Conservation (phyloP, 2,329 filamentous ascomycete genomes). For the Microcyclospora tardicrescens region DNA sequence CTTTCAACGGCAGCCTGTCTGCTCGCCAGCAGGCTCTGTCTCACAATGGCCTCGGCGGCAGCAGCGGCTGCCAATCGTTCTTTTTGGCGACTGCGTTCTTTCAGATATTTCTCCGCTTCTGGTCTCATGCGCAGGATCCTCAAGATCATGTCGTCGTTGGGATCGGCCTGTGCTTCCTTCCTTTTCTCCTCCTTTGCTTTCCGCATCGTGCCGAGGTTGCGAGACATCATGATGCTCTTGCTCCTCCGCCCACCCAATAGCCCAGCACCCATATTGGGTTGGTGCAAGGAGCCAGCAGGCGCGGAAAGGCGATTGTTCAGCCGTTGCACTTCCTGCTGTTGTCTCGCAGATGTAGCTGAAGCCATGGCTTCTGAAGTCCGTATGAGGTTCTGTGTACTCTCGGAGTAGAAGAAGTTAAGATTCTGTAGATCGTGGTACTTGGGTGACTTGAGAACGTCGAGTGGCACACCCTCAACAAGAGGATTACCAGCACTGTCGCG, state of each 20-base stretch:
- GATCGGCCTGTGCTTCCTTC: constrained; percentile 89
- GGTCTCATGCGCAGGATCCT: constrained; percentile 89
- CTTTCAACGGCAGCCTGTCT: constrained; percentile 4
- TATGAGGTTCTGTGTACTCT: constrained; percentile 78
- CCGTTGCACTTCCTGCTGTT: constrained; percentile 39
- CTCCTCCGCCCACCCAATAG: constrained; percentile 28
- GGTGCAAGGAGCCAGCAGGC: constrained; percentile 36
- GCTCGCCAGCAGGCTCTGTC: constrained; percentile 64
- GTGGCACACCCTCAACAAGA: constrained; percentile 64
- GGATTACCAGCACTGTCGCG: constrained; percentile 39
- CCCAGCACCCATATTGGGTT: neutral
- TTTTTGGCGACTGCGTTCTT: constrained; percentile 83
- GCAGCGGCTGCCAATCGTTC: constrained; percentile 81
- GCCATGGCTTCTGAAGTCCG: constrained; percentile 96
- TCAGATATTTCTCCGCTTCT: constrained; percentile 75
- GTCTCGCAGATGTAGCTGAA: constrained; percentile 67
- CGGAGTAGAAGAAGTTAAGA: constrained; percentile 97
- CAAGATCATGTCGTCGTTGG: constrained; percentile 95
- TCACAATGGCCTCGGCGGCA: constrained; percentile 86
- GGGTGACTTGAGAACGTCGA: constrained; percentile 84
- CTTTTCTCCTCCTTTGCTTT: constrained; percentile 93
- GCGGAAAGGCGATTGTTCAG: constrained; percentile 54
- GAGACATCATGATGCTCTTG: constrained; percentile 71
- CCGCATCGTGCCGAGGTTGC: constrained; percentile 91
- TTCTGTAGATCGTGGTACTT: constrained; percentile 97